Evolutionary conservation across 345 rosid species (phyloP), one percentile per base, ranked within the genome.

Genomic region (Orychophragmus violaceus): DNA sequence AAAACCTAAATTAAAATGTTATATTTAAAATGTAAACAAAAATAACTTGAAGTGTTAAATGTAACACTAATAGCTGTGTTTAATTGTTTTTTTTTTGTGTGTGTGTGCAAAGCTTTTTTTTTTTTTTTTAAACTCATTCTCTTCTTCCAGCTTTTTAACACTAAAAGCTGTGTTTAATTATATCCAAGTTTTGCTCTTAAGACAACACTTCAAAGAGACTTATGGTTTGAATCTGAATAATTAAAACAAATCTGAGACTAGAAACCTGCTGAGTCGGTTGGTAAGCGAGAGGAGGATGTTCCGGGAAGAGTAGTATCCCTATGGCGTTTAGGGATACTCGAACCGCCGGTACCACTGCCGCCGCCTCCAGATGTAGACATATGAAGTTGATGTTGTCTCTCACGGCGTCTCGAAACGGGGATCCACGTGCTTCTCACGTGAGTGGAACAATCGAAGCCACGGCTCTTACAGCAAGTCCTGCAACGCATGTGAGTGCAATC

Each of bases 351-450:
- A 0, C 77, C 59, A 39, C 62, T 29, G 10, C 69, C 50, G 9
- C 42, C 74, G 18, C 37, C 70, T 2, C 66, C 77, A 17, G 63
- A 25, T 27, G 74, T 46, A 17, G 73, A 60, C 63, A 67, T 64
- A 59, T 73, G 55, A 73, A 73, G 74, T 42, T 82, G 82, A 11
- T 82, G 85, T 27, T 81, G 94, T 54, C 87, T 68, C 48, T 89
- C 94, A 1, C 91, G 87, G 79, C 96, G 90, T 60, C 78, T 87
- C 2, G 94, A 57, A 41, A 91, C 89, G 12, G 96, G 86, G 51
- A 89, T 82, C 96, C 96, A 89, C 45, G 96, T 89, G 78, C 94
- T 85, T 72, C 79, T 89, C 18, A 89, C 83, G 78, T 89, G 96
- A 51, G 96, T 89, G 27, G 83, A 80, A 78, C 94, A 89, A 9